These are phyloP conservation scores for Vaccinium myrtillus DNA, from an alignment of 148 eudicot genomes.

Conservation along the genomic window DNA sequence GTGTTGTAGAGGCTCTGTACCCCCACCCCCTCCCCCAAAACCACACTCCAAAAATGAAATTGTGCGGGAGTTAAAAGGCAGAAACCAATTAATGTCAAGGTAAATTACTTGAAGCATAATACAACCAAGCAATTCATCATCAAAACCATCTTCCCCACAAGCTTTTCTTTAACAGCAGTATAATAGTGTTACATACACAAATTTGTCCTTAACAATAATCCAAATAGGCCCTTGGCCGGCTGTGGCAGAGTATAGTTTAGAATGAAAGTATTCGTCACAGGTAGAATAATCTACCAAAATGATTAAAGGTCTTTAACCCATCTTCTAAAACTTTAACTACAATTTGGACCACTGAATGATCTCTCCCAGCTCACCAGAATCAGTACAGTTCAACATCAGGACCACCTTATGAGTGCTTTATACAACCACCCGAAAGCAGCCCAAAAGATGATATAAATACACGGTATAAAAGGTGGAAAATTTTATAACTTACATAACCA, in stretches of 20 bases:
- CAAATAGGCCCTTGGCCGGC: not conserved
- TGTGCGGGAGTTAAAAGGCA: not conserved
- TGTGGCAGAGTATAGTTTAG: not conserved
- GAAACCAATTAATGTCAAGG: not conserved
- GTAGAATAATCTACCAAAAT: not conserved
- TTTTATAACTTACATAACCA: not conserved
- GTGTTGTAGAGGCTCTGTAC: not conserved
- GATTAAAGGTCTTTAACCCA: not conserved
- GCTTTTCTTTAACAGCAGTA: too few relatives aligned
- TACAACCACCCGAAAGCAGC: constrained; percentile 12
- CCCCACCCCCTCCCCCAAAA: not conserved
- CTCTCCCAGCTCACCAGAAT: constrained; percentile 22
- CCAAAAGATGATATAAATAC: not conserved
- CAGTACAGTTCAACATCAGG: constrained; percentile 29
- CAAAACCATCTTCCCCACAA: not conserved
- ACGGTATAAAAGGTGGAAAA: not conserved
- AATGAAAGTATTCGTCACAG: constrained; percentile 7
- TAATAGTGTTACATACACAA: not conserved
- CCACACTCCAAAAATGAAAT: not conserved
- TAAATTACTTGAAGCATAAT: not conserved
- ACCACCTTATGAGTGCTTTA: constrained; percentile 33
- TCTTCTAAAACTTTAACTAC: not conserved
- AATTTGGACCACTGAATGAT: not conserved
- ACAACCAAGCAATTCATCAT: constrained; percentile 12
- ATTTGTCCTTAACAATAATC: not conserved